These are phyloP conservation scores for Diaporthe sp. DNA, from an alignment of 2,329 filamentous ascomycete species.

Conservation along the genomic window DNA sequence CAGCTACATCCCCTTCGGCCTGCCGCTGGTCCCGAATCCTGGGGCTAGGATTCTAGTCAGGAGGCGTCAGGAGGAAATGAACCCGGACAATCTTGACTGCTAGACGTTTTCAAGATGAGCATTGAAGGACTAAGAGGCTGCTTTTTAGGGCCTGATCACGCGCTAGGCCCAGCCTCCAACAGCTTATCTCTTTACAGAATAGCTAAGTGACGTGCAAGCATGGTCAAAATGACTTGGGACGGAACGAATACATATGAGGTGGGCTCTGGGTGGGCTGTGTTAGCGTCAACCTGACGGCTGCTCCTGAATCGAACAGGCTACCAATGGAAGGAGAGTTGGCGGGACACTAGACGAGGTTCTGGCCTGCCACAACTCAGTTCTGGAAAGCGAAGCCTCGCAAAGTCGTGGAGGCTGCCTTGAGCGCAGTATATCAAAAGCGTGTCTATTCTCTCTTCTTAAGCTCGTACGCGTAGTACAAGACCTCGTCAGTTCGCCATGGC, in stretches of 20 bases:
- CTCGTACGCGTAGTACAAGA: background rate
- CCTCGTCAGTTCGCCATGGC: background rate
- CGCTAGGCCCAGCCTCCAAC: background rate
- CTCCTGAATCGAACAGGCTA: background rate
- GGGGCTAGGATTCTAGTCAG: constrained; percentile 34
- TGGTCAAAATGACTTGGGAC: background rate
- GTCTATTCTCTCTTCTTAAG: background rate
- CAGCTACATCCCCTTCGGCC: constrained; percentile 24
- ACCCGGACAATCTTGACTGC: background rate
- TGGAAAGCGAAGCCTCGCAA: background rate
- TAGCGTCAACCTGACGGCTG: background rate
- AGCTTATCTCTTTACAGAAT: background rate
- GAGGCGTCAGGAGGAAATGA: constrained; percentile 32
- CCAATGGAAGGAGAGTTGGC: background rate
- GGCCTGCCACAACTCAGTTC: background rate
- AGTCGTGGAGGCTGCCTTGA: background rate
- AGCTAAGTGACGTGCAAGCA: background rate
- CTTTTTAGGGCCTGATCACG: too few species aligned
- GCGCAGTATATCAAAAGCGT: background rate
- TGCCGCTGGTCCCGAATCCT: constrained; percentile 20
- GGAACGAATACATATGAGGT: background rate
- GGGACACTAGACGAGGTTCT: background rate
- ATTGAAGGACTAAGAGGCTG: background rate
- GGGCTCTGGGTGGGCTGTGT: background rate
- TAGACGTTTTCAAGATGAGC: background rate